phyloP scores from a whole-genome alignment of 495 filamentous ascomycete genomes.

The Trichodelitschia bisporula region DNA sequence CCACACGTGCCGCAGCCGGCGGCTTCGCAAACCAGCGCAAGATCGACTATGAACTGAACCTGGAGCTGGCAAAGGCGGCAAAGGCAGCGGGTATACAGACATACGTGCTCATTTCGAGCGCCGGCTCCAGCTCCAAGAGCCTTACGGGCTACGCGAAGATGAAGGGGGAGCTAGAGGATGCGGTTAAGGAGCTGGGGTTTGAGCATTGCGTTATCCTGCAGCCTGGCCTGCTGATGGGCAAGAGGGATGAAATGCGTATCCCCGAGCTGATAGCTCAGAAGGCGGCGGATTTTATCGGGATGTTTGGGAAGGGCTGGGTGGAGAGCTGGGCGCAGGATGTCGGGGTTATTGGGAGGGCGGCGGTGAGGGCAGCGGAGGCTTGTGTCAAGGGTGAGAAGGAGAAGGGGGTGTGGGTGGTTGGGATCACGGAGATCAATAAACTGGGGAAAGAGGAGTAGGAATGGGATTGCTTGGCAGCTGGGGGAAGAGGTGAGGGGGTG shows the following conservation, averaged over 20 bases:
- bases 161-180: constrained; percentile 63
- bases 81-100: constrained; percentile 24
- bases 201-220: constrained; percentile 47
- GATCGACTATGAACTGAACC: constrained; percentile 25
- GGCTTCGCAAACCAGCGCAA: constrained; percentile 22
- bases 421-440: constrained; percentile 12
- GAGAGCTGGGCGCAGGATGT: constrained; percentile 51
- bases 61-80: constrained; percentile 23
- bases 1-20: constrained; percentile 21
- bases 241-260: constrained; percentile 30
- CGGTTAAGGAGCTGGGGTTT: constrained; percentile 44
- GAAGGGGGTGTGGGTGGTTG: constrained; percentile 11
- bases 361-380: constrained; percentile 29
- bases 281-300: constrained; percentile 24
- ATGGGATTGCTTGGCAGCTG: no score
- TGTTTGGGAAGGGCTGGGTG: constrained; percentile 24
- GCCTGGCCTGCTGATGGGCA: constrained; percentile 53
- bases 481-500: no score
- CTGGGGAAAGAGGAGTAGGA: constrained; percentile 14
- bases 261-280: constrained; percentile 22
- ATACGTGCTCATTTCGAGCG: constrained; percentile 22
- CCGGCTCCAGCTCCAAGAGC: constrained; percentile 6
- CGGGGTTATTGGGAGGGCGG: constrained; percentile 47
- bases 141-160: constrained; percentile 29
- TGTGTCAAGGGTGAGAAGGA: constrained; percentile 11